Conservation (phyloP, 2,329 filamentous ascomycete species). For the Lachnum nothofagi region DNA sequence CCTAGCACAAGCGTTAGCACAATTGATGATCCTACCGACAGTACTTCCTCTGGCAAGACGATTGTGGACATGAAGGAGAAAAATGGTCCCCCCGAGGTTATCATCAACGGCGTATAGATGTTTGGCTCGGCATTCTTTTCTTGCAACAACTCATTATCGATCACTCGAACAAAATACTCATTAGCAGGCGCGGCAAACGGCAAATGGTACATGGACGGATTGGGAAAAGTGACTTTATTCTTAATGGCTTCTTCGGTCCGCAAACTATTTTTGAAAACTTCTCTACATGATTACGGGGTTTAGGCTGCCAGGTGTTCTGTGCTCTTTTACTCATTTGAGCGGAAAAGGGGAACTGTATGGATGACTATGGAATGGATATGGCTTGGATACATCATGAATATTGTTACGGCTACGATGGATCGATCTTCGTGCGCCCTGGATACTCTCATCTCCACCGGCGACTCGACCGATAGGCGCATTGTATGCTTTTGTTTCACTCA, state of each 20-base stretch:
- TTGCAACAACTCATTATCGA: conserved; percentile 11
- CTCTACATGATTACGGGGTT: conserved; percentile 15
- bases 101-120: conserved; percentile 26
- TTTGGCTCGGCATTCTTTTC: conserved; percentile 5
- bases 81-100: conserved; percentile 26
- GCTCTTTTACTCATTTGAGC: neutral
- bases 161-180: conserved; percentile 12
- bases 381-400: neutral
- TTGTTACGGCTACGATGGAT: neutral
- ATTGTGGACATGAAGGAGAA: conserved; percentile 17
- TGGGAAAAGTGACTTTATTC: conserved; percentile 22
- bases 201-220: conserved; percentile 11
- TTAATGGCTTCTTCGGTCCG: conserved; percentile 20
- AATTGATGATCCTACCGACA: conserved; percentile 28
- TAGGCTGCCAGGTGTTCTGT: conserved; percentile 3
- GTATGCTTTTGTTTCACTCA: neutral
- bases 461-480: neutral
- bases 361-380: conserved; percentile 4
- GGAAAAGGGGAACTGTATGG: conserved; percentile 4
- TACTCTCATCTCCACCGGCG: neutral
- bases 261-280: conserved; percentile 8
- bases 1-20: conserved; percentile 58
- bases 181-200: conserved; percentile 21
- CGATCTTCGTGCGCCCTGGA: neutral
- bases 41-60: conserved; percentile 20